Conservation (phyloP, 2,329 filamentous ascomycete species). For the Fusarium citri region DNA sequence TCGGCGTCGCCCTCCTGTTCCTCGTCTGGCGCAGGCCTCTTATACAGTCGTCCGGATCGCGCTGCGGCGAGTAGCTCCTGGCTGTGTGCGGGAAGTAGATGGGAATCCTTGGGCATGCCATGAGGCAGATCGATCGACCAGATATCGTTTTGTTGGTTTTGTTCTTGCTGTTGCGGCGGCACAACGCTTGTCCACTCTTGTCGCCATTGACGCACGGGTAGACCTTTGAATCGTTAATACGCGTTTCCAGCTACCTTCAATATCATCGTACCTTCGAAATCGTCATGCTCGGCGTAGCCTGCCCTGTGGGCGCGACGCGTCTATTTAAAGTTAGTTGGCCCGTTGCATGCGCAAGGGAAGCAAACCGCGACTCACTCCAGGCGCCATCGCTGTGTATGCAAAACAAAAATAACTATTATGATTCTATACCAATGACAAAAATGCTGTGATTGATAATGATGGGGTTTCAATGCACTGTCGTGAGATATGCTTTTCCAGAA, state of each 20-base stretch:
- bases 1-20: constrained; percentile 69
- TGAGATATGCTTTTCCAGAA: constrained; percentile 10
- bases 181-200: constrained; percentile 76
- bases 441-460: background rate
- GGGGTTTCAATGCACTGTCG: constrained; percentile 11
- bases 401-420: constrained; percentile 2
- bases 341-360: constrained; percentile 12
- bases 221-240: constrained; percentile 63
- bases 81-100: constrained; percentile 80
- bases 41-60: constrained; percentile 80
- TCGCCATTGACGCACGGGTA: constrained; percentile 92
- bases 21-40: constrained; percentile 72
- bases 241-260: background rate
- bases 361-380: constrained; percentile 50
- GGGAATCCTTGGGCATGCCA: constrained; percentile 87
- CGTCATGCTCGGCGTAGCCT: constrained; percentile 69
- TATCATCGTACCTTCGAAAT: constrained; percentile 64
- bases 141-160: constrained; percentile 70
- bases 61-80: constrained; percentile 86
- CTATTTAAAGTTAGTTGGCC: constrained; percentile 48
- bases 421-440: constrained; percentile 4
- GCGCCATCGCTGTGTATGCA: constrained; percentile 52
- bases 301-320: constrained; percentile 68
- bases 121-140: constrained; percentile 81
- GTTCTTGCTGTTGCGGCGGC: constrained; percentile 73